Evolutionary conservation across 2,329 filamentous ascomycete species (phyloP).

Genomic region (Nothopassalora personata): DNA sequence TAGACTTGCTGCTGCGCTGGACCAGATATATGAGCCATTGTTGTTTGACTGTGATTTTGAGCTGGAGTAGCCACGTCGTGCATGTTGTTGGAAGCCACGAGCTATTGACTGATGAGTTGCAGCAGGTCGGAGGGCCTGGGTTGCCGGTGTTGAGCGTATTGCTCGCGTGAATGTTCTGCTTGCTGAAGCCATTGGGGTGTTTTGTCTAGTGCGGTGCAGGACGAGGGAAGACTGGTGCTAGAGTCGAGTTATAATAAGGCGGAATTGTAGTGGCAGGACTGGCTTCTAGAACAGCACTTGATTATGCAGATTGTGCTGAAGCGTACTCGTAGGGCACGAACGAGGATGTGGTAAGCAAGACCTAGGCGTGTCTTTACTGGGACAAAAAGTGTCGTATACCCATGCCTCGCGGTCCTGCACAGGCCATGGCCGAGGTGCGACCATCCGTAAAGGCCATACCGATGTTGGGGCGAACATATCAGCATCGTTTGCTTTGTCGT

Average conservation of each 20-base stretch:
- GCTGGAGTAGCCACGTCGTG: conserved; percentile 69
- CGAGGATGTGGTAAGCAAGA: not conserved
- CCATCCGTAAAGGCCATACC: not conserved
- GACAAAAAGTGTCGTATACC: not conserved
- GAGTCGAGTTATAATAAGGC: not conserved
- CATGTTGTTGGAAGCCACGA: conserved; percentile 65
- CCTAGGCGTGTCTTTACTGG: not conserved
- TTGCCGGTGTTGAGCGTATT: conserved; percentile 38
- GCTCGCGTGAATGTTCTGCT: conserved; percentile 37
- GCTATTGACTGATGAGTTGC: conserved; percentile 53
- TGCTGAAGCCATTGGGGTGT: conserved; percentile 34
- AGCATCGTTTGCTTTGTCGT: not conserved
- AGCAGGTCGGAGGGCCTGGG: conserved; percentile 52
- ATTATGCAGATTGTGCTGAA: not conserved
- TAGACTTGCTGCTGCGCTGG: conserved; percentile 50
- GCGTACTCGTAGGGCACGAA: not conserved
- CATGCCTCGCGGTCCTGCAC: not conserved
- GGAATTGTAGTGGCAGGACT: not conserved
- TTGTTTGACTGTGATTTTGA: conserved; percentile 22
- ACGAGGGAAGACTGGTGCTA: not conserved
- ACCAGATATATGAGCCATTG: conserved; percentile 48
- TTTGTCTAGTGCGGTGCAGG: not conserved
- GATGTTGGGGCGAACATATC: not conserved
- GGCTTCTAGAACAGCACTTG: not conserved
- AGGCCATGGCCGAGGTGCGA: not conserved